These are phyloP conservation scores for Leccinum barrowsii DNA, from an alignment of 768 basidiomycete genomes.

Conservation along the genomic window DNA sequence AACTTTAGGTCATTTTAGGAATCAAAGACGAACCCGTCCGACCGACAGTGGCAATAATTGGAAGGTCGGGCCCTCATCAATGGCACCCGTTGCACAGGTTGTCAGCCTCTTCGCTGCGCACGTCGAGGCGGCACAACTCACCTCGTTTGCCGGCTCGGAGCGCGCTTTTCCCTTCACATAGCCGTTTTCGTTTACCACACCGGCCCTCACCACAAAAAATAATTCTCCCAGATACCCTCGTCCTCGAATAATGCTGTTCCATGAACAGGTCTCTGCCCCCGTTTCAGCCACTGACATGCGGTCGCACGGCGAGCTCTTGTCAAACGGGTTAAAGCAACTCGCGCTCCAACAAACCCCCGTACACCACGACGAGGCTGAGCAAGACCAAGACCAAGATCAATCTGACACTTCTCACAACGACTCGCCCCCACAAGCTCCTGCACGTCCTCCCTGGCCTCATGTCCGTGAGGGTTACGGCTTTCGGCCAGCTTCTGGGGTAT, in stretches of 20 bases:
- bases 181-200: slow-evolving; percentile 11
- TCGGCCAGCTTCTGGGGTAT: slow-evolving; percentile 61
- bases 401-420: slow-evolving; percentile 5
- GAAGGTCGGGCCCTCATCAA: slow-evolving; percentile 9
- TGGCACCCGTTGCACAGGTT: slow-evolving; percentile 15
- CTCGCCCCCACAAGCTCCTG: slow-evolving; percentile 13
- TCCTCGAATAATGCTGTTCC: neutral
- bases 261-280: neutral
- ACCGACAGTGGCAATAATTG: slow-evolving; percentile 9
- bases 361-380: slow-evolving; percentile 2
- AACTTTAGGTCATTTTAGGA: slow-evolving; percentile 34
- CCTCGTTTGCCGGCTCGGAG: slow-evolving; percentile 5
- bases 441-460: slow-evolving; percentile 31
- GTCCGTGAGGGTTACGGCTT: slow-evolving; percentile 81
- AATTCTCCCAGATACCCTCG: neutral
- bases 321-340: slow-evolving; percentile 46
- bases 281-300: slow-evolving; percentile 16
- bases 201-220: neutral
- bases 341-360: slow-evolving; percentile 28
- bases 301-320: slow-evolving; percentile 40
- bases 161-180: slow-evolving; percentile 20
- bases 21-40: slow-evolving; percentile 19
- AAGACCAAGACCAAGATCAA: slow-evolving; percentile 1
- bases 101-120: slow-evolving; percentile 9
- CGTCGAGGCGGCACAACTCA: neutral